These are phyloP conservation scores for Mortierella sp. DNA, from an alignment of 371 early-diverging fungal species.

Conservation along the genomic window DNA sequence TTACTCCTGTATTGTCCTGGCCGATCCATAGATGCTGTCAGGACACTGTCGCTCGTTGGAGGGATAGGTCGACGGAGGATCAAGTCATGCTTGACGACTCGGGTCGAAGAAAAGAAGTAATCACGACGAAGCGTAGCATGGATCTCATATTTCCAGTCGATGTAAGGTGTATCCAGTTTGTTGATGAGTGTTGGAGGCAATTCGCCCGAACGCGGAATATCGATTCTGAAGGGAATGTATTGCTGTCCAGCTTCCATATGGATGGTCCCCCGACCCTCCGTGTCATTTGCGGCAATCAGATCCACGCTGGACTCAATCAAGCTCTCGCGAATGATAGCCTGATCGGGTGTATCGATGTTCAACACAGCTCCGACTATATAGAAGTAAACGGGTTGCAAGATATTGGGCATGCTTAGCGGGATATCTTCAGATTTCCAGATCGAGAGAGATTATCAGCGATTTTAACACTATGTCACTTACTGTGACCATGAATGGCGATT, in stretches of 20 bases:
- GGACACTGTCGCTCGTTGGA: conserved; percentile 8
- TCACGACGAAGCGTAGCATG: conserved; percentile 42
- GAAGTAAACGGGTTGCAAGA: background rate
- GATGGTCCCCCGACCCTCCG: conserved; percentile 35
- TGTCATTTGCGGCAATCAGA: conserved; percentile 50
- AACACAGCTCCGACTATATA: conserved; percentile 43
- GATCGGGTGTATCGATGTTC: conserved; percentile 31
- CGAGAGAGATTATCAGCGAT: background rate
- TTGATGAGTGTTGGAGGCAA: conserved; percentile 53
- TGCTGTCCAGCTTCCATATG: conserved; percentile 35
- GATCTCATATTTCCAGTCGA: conserved; percentile 55
- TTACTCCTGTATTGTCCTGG: conserved; percentile 43
- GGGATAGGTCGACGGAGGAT: conserved; percentile 47
- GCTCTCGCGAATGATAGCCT: conserved; percentile 23
- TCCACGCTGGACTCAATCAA: conserved; percentile 28
- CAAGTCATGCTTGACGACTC: conserved; percentile 45
- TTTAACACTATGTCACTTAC: conserved; percentile 14
- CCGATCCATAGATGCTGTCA: conserved; percentile 42
- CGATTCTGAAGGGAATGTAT: conserved; percentile 51
- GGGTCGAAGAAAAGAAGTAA: conserved; percentile 46
- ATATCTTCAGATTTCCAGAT: background rate
- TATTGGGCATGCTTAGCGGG: background rate
- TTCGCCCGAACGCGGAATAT: conserved; percentile 25
- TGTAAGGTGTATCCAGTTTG: conserved; percentile 50
- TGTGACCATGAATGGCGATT: conserved; percentile 47